Evolutionary conservation across 768 basidiomycete species (phyloP), one percentile per base, ranked within the genome.

Genomic region (Termitomyces sp.): DNA sequence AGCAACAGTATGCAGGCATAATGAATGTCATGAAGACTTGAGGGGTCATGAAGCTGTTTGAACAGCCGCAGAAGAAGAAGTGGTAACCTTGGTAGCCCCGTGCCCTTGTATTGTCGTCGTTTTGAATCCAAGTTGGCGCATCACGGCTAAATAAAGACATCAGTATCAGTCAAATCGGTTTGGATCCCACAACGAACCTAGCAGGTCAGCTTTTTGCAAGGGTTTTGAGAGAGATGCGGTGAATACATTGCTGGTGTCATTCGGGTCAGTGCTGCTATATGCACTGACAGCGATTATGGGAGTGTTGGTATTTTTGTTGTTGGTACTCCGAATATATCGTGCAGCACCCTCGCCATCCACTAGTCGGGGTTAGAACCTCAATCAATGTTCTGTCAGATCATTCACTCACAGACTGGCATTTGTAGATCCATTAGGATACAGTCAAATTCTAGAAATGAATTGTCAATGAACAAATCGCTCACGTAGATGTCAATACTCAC

Each of bases 321-420:
- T 93, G 18, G 95, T 98, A 65, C 88, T 94, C 77, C 94, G 94
- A 78, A 99, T 96, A 75, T 97, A 98, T 56, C 94, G 83, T 12
- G 97, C 95, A 36, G 97, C 97, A 64, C 91, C 89, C 74, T 98
- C 96, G 40, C 96, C 97, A 69, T 95, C 95, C 66, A 98, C 93
- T 40, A 47, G 28, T 30, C 12, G 44, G 44, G 46, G 41, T 56
- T 55, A 49, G 14, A 46, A 55, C 40, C 4, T 32, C 10, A 26
- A 43, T n/a, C 14, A 43, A 26, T 60, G 32, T 23, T 3, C 49
- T 32, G 55, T 4, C 8, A 41, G 7, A 41, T 43, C 40, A 9
- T 32, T 43, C 28, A 82, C 91, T 83, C 68, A 93, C 91, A 76
- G 64, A 92, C 89, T 67, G 95, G 94, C 93, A 97, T 96, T 63